phyloP scores from a whole-genome alignment of 768 basidiomycete genomes.

The Postia placenta region DNA sequence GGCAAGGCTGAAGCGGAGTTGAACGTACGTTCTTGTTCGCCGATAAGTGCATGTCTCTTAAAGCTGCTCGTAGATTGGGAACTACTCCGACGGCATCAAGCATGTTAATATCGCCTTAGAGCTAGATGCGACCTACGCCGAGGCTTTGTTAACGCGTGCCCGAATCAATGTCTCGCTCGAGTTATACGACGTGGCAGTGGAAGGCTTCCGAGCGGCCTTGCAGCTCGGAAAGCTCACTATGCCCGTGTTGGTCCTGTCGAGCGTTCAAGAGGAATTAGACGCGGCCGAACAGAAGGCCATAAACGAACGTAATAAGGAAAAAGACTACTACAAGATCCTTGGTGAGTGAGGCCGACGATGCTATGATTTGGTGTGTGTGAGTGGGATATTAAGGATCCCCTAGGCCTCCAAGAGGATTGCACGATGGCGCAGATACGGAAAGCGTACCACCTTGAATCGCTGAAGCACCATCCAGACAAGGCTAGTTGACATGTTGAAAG shows the following conservation, averaged over 20 bases:
- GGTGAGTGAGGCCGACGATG: conserved; percentile 16
- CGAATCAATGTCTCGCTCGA: conserved; percentile 68
- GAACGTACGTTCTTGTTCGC: conserved; percentile 41
- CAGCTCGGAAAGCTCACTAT: conserved; percentile 57
- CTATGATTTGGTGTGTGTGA: neutral
- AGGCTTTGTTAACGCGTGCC: conserved; percentile 77
- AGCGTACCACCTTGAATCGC: conserved; percentile 8
- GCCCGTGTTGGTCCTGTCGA: conserved; percentile 50
- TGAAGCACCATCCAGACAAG: conserved; percentile 52
- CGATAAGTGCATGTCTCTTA: neutral
- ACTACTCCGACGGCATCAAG: conserved; percentile 55
- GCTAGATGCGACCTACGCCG: conserved; percentile 60
- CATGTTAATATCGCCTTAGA: conserved; percentile 61
- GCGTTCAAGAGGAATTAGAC: conserved; percentile 57
- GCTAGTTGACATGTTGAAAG: conserved; percentile 21
- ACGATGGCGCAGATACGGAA: conserved; percentile 73
- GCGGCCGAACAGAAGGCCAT: conserved; percentile 60
- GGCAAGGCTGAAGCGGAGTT: conserved; percentile 73
- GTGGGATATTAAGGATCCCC: neutral
- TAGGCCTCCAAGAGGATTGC: conserved; percentile 46
- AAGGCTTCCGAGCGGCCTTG: conserved; percentile 68
- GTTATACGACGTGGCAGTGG: conserved; percentile 58
- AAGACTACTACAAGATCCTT: conserved; percentile 82
- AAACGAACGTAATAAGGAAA: conserved; percentile 76
- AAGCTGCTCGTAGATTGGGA: conserved; percentile 40